Evolutionary conservation across 1,139 yeast species (phyloP).

Genomic region (Candida sojae): DNA sequence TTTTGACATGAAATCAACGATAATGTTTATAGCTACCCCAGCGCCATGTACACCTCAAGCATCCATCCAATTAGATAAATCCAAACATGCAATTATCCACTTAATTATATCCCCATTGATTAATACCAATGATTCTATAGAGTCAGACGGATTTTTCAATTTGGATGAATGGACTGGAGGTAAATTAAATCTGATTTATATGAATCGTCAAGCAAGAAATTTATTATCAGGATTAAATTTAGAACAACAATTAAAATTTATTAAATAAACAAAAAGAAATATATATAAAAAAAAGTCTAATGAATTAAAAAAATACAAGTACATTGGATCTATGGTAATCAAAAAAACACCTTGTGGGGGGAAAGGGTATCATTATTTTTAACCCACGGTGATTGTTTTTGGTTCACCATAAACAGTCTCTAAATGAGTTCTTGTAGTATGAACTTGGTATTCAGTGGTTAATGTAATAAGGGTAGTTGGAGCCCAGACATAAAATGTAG

Average conservation of each 20-base stretch:
- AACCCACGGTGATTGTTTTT: conserved; percentile 6
- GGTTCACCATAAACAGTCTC: conserved; percentile 14
- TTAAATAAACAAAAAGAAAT: background rate
- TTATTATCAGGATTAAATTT: conserved; percentile 40
- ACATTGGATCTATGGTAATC: no score
- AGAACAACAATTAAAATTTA: conserved; percentile 11
- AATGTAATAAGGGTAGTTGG: conserved; percentile 14
- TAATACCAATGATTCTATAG: conserved; percentile 2
- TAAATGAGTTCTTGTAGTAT: conserved; percentile 12
- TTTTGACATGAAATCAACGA: conserved; percentile 9
- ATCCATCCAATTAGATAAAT: conserved; percentile 50
- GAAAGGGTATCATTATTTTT: background rate
- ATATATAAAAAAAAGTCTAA: background rate
- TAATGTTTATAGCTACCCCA: conserved; percentile 55
- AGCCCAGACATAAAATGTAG: conserved; percentile 11
- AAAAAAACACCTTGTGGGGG: background rate
- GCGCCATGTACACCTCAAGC: conserved; percentile 62
- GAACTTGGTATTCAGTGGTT: conserved; percentile 12
- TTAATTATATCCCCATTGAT: conserved; percentile 40
- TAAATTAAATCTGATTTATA: conserved; percentile 37
- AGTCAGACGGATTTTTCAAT: conserved; percentile 30
- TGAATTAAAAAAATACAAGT: background rate
- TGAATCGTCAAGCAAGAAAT: conserved; percentile 45
- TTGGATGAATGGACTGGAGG: conserved; percentile 38
- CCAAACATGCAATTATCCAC: conserved; percentile 58